Conservation (phyloP, 768 basidiomycete species). For the Tylopilus plumbeoviolaceoides region DNA sequence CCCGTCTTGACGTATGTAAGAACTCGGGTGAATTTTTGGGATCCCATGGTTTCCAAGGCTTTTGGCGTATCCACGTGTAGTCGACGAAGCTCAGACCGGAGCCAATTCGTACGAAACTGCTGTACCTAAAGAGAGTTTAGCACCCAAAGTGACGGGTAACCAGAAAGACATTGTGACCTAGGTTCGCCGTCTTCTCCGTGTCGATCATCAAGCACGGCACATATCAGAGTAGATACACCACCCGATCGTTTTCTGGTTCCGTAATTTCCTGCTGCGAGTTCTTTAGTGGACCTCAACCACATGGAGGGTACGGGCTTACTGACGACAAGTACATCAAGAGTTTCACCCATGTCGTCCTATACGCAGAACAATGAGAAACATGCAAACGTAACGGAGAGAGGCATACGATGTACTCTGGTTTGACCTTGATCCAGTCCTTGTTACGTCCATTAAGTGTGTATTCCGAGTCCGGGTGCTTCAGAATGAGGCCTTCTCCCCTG, state of each 20-base stretch:
- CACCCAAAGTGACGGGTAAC: neutral
- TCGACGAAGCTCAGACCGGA: conserved; percentile 84
- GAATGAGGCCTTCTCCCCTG: conserved; percentile 89
- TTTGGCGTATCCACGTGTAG: conserved; percentile 77
- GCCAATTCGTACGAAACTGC: conserved; percentile 86
- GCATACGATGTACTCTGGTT: conserved; percentile 81
- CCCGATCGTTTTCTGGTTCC: conserved; percentile 84
- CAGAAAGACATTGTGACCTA: conserved; percentile 41
- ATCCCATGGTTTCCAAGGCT: conserved; percentile 85
- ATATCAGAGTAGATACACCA: conserved; percentile 84
- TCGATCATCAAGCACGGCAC: conserved; percentile 82
- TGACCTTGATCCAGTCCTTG: conserved; percentile 93
- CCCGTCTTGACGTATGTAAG: conserved; percentile 53
- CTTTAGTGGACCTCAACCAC: neutral
- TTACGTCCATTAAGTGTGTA: conserved; percentile 88
- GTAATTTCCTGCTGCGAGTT: conserved; percentile 72
- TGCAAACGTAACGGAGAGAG: neutral
- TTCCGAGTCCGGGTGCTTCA: conserved; percentile 78
- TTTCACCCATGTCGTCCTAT: conserved; percentile 90
- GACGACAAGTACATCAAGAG: conserved; percentile 87
- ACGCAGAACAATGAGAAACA: neutral
- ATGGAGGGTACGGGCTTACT: conserved; percentile 43
- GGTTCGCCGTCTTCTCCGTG: conserved; percentile 49
- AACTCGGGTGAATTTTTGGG: conserved; percentile 70
- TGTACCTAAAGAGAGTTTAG: conserved; percentile 51